Conservation (phyloP, 768 basidiomycete genomes). For the Clathrus columnatus region DNA sequence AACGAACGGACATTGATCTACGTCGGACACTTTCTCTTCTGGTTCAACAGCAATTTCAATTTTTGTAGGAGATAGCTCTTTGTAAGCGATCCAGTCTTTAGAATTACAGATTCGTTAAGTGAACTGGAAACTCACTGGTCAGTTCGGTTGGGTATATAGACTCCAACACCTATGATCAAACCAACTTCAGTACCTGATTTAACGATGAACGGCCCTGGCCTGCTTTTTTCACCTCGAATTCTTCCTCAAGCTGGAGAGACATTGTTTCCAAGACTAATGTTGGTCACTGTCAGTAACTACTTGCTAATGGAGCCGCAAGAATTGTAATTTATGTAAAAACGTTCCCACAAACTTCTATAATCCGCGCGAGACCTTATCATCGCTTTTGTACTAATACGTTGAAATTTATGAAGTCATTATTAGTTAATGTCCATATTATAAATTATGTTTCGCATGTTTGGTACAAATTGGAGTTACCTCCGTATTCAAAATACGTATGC, state of each 20-base stretch:
- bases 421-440: too few relatives aligned
- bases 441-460: too few relatives aligned
- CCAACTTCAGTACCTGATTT: neutral
- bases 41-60: slow-evolving; percentile 84
- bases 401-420: too few relatives aligned
- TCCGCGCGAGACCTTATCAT: too few relatives aligned
- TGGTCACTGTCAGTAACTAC: neutral
- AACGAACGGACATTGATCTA: slow-evolving; percentile 42
- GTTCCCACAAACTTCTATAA: too few relatives aligned
- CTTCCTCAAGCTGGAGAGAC: slow-evolving; percentile 66
- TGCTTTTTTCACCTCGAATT: slow-evolving; percentile 86
- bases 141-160: slow-evolving; percentile 94
- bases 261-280: slow-evolving; percentile 36
- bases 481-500: too few relatives aligned
- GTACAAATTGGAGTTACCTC: too few relatives aligned
- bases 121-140: slow-evolving; percentile 58
- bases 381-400: too few relatives aligned
- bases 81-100: slow-evolving; percentile 41
- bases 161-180: slow-evolving; percentile 67
- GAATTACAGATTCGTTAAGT: too few relatives aligned
- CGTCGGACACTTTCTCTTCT: slow-evolving; percentile 60
- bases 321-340: too few relatives aligned
- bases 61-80: slow-evolving; percentile 81
- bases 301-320: too few relatives aligned
- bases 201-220: slow-evolving; percentile 12